Base-by-base conservation (phyloP, 1,284 basidiomycete species). In the Ceratorhiza oryzae-sativae region DNA sequence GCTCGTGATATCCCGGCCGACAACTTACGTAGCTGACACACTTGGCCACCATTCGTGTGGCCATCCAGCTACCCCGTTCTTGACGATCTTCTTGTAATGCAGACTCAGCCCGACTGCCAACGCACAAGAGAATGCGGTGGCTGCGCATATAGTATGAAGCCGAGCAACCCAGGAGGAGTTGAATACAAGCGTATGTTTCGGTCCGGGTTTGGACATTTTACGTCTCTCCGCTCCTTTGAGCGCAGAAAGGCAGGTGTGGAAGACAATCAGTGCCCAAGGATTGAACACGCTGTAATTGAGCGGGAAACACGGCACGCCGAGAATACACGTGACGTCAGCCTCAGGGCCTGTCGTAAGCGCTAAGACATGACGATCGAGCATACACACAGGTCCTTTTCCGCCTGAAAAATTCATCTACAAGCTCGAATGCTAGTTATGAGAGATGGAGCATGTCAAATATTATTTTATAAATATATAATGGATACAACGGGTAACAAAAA, bases 21-120 rank as follows among this genome's bases (percentile, higher is more conserved):
- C 25, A n/a, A 84, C 90, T 78, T 79, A 93, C 91, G 94, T 94
- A 9, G 95, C 93, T 32, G 94, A 96, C 2, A 97, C 95, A 2
- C 92, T 94, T 5, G 94, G 95, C 78, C 93, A 95, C 92, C 92
- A 97, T 79, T 97, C 95, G 46, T 95, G 82, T 0, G 95, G 95
- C 79, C 91, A 97, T 23, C 88, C 90, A 62, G 91, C 90, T 41
- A 97, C 87, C 15, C 86, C 87, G 78, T 97, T 97, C 83, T 93
- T 94, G 67, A 96, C 94, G 41, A 98, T 90, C 78, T 91, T 91
- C 77, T 88, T 86, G 83, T 92, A 97, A 78, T 97, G 92, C 12
- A 93, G 84, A 1, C 84, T 79, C 74, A 86, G 87, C 0, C 90
- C 94, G 20, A 94, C 77, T 13, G 84, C 72, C 39, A 98, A 85